These are phyloP conservation scores for Neofusicoccum kwambonambiense DNA, from an alignment of 2,329 filamentous ascomycete species.

Conservation along the genomic window DNA sequence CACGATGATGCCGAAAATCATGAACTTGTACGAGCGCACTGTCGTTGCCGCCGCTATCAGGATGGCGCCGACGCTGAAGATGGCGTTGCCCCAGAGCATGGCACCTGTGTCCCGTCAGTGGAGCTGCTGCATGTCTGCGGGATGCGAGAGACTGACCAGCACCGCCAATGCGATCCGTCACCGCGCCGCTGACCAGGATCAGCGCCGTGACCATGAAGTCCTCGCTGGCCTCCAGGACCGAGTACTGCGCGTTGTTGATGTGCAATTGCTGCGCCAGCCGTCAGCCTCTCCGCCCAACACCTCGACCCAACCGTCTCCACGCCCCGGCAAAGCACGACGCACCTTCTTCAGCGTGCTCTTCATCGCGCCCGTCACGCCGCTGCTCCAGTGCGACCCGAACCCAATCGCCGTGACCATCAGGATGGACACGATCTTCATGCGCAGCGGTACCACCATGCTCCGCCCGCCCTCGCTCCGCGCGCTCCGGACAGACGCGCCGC, in stretches of 20 bases:
- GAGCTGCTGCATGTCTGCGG: not conserved
- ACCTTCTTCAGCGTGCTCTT: constrained; percentile 61
- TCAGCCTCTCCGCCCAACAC: not conserved
- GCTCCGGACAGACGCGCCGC: constrained; percentile 1
- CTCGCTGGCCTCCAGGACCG: constrained; percentile 59
- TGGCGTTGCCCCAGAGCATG: constrained; percentile 61
- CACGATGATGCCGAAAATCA: constrained; percentile 58
- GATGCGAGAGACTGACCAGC: constrained; percentile 34
- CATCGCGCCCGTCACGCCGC: constrained; percentile 60
- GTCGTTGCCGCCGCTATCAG: constrained; percentile 59
- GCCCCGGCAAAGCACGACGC: not conserved
- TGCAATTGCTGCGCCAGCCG: constrained; percentile 41
- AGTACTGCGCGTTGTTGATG: constrained; percentile 61
- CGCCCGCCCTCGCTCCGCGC: constrained; percentile 2
- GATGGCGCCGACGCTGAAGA: constrained; percentile 59
- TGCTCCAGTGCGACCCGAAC: constrained; percentile 61
- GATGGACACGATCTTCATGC: constrained; percentile 37
- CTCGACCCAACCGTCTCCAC: no score
- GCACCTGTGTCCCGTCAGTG: constrained; percentile 36
- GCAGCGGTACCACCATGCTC: constrained; percentile 1
- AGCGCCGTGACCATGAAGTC: constrained; percentile 61
- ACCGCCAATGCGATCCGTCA: constrained; percentile 60
- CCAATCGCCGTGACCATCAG: constrained; percentile 55
- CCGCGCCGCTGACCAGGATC: constrained; percentile 54
- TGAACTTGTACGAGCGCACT: constrained; percentile 58